Evolutionary conservation across 2,329 filamentous ascomycete genomes (phyloP).

Genomic region (Neofusicoccum sp.): DNA sequence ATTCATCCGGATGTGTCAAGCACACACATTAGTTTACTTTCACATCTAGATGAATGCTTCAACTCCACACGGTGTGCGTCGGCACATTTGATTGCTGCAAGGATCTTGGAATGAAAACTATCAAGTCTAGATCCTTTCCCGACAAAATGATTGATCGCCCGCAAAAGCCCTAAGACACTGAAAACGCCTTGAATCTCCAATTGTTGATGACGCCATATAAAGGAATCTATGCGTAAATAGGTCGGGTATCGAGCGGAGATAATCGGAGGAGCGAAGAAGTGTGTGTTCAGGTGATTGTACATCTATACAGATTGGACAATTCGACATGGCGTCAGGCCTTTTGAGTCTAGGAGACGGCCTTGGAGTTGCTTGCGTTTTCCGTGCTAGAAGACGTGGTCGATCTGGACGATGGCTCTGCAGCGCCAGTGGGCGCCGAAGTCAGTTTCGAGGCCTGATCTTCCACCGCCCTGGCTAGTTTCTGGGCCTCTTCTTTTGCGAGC

Average conservation of each 20-base stretch:
- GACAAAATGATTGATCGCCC: too few species aligned
- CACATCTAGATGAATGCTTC: too few species aligned
- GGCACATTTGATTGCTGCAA: too few species aligned
- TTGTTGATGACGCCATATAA: neutral
- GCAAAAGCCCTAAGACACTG: too few species aligned
- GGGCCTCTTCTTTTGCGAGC: neutral
- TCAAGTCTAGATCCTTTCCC: too few species aligned
- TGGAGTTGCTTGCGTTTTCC: neutral
- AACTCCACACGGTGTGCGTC: too few species aligned
- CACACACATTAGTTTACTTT: too few species aligned
- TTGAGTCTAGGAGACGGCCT: neutral
- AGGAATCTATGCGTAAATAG: neutral
- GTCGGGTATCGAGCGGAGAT: constrained; percentile 10
- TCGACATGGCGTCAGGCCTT: neutral
- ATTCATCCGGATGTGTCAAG: too few species aligned
- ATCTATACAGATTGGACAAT: neutral
- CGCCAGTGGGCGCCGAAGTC: neutral
- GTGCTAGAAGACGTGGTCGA: neutral
- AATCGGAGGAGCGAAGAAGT: neutral
- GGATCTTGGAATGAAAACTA: too few species aligned
- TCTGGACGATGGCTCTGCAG: neutral
- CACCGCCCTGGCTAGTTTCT: neutral
- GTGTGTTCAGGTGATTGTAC: neutral
- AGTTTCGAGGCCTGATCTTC: neutral
- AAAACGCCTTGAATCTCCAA: neutral